Conservation (phyloP, 176 grass and related monocot species). For the Bothriochloa decipiens region DNA sequence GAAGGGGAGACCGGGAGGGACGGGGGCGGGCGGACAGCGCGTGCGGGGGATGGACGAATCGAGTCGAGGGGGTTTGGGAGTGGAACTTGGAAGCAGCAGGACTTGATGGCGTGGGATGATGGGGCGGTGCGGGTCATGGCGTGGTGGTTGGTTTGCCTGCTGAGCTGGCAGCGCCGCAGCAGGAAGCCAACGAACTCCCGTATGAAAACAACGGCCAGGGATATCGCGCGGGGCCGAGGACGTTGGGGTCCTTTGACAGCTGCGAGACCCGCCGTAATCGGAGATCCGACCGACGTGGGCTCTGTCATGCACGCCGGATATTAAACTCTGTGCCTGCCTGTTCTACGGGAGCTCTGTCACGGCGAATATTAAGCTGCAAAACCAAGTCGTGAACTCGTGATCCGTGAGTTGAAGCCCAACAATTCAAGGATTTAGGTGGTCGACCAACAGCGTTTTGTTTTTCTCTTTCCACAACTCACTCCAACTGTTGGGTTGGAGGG, state of each 20-base stretch:
- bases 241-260: neutral
- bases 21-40: neutral
- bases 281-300: neutral
- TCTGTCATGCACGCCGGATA: neutral
- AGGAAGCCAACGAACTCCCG: constrained; percentile 8
- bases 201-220: constrained; percentile 13
- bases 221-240: neutral
- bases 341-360: neutral
- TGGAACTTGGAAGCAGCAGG: neutral
- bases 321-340: neutral
- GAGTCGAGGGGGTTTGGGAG: constrained; percentile 34
- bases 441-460: neutral
- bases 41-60: neutral
- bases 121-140: neutral
- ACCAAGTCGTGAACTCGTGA: neutral
- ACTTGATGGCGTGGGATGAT: neutral
- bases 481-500: neutral
- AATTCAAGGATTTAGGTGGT: too few species aligned
- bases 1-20: neutral
- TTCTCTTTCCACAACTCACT: neutral
- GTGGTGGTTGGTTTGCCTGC: constrained; percentile 18
- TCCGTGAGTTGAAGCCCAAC: neutral
- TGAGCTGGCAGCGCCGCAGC: constrained; percentile 30
- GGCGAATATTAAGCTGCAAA: neutral
- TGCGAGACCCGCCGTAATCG: neutral